Base-by-base conservation (phyloP, 345 rosid genomes). In the Brassica incana region DNA sequence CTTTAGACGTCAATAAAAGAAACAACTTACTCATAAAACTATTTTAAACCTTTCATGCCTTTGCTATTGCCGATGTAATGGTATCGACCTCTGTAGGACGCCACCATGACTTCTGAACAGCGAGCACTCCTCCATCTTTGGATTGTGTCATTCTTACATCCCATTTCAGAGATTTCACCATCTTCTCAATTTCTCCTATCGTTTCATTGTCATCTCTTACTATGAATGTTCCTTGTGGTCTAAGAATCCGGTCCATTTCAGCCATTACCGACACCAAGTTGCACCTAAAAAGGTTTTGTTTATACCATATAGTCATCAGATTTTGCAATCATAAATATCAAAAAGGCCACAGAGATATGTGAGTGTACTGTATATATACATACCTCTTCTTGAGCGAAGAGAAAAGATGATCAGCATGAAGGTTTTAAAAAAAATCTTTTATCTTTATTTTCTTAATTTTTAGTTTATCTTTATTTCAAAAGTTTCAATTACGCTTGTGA, bases 341-440 rank as follows among this genome's bases (percentile, higher is more conserved):
- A 29, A 25, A 29, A 61, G 32, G 3, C 25, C 0, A 52, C 4
- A 8, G 65, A 60, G 64, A 61, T 20, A 29, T 56, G 9, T 10
- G 54, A 15, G 12, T 40, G 29, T 58, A 43, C n/a, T 43, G 23
- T 66, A 20, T 50, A 36, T 30, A 15, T 15, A 63, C 25, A 54
- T 85, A 90, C 98, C 98, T 89, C 79, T 81, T 74, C 1, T 83
- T 73, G 0, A 88, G 83, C 23, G 77, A 36, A 69, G 79, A 81
- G 85, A 92, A 86, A 76, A 92, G 92, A 69, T 88, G 94, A 81
- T 95, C 88, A 54, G 99, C 87, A 18, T 95, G 97, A 71, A 95
- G 78, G 14, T 20, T 20, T 20, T 20, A 20, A 20, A 20, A 20
- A 20, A 20, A 20, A 20, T 20, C 23, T 48, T 48, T 1, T 38